Conservation (phyloP, 2,329 filamentous ascomycete genomes). For the Diaporthe amygdali region DNA sequence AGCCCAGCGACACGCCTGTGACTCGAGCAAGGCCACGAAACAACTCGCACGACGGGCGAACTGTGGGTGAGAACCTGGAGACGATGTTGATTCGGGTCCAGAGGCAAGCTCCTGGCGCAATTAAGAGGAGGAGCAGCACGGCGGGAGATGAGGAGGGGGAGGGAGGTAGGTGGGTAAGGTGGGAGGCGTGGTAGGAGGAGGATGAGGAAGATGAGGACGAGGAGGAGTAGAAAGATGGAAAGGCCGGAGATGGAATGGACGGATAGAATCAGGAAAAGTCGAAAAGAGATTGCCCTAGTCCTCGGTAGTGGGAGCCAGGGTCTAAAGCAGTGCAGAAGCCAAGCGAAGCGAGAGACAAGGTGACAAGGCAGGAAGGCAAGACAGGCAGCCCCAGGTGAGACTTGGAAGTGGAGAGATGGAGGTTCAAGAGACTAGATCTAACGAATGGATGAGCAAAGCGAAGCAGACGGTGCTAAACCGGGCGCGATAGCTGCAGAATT, state of each 20-base stretch:
- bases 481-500: neutral
- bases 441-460: neutral
- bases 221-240: constrained; percentile 1
- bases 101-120: neutral
- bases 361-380: constrained; percentile 7
- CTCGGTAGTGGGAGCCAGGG: constrained; percentile 14
- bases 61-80: neutral
- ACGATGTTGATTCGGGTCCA: neutral
- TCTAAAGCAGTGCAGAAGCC: neutral
- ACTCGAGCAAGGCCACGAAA: neutral
- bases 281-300: constrained; percentile 8
- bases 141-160: neutral
- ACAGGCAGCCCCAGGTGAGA: constrained; percentile 11
- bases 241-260: constrained; percentile 14
- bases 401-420: constrained; percentile 12
- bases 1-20: neutral
- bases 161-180: neutral
- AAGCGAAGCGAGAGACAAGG: constrained; percentile 16
- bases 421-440: neutral
- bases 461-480: neutral
- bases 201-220: neutral
- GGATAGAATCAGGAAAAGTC: constrained; percentile 14
- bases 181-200: neutral
- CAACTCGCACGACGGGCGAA: neutral
- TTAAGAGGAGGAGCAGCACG: too few species aligned